Base-by-base conservation (phyloP, 495 filamentous ascomycete genomes). In the Hyaloscypha variabilis region DNA sequence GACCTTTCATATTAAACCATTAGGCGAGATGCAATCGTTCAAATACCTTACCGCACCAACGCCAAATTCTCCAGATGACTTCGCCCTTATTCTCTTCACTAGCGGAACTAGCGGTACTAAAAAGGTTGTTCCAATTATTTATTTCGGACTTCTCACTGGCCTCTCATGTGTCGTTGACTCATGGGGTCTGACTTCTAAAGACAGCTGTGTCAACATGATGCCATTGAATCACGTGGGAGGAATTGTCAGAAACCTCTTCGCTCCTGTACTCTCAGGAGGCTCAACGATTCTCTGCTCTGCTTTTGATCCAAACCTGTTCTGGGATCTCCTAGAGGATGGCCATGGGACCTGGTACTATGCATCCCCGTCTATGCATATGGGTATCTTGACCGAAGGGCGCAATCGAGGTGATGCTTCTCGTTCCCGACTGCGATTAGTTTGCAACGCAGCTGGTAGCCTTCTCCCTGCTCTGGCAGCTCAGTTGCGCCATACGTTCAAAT, bases 281-380 rank as follows among this genome's bases (percentile, higher is more conserved):
- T 76, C 77, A 0, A 71, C 72, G 3, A 80, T 82, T 21, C 78
- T 79, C 69, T 80, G 79, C 31, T 69, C 76, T 8, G 74, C 75
- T 3, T 83, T 83, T 60, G 79, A 81, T 53, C 73, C 79, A n/a
- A 77, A 73, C 62, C 70, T 78, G 24, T 82, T 83, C 63, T 82
- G 79, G 79, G 79, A 79, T 64, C 69, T 76, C n/a, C 72, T 81
- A 24, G 72, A 80, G 64, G 67, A 72, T 23, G 62, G 72, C 21
- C 58, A 64, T 17, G 74, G 76, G 26, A 80, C 74, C 13, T 83
- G 81, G 81, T 83, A 83, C 66, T 81, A 80, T 57, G 80, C 79
- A n/a, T 76, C 76, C 26, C 81, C 81, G 1, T 77, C 77, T 2
- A 83, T 82, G 75, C 80, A 82, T 63, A 73, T 75, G 50, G 73